phyloP scores from a whole-genome alignment of 2,329 filamentous ascomycete species.

The Diaporthe longicolla region DNA sequence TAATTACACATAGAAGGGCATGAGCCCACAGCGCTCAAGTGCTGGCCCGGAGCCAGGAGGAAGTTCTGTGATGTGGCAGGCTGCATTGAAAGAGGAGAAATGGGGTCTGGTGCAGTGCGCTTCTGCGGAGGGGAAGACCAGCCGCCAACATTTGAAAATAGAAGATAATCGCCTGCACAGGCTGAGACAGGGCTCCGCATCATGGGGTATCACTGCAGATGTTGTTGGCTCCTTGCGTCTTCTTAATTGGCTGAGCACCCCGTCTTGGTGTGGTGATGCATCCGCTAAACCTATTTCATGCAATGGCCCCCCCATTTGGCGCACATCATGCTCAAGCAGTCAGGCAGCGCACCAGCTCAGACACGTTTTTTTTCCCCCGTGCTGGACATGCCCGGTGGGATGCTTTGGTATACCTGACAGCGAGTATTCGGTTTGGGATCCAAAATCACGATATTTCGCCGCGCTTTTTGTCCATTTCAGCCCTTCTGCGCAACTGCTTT shows the following conservation, averaged over 20 bases:
- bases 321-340: not conserved
- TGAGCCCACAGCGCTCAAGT: not conserved
- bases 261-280: not conserved
- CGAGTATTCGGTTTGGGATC: not conserved
- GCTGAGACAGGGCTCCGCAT: not conserved
- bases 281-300: conserved; percentile 6
- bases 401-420: not conserved
- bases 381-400: not conserved
- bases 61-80: not conserved
- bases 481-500: not conserved
- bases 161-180: not conserved
- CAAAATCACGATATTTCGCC: not conserved
- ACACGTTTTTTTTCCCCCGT: not conserved
- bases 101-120: not conserved
- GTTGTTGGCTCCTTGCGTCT: not conserved
- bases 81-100: conserved; percentile 6
- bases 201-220: not conserved
- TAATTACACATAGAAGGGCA: not conserved
- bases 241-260: not conserved
- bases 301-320: not conserved
- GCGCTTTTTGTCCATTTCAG: not conserved
- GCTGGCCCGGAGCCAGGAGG: not conserved
- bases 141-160: no score
- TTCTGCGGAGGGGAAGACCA: not conserved
- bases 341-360: not conserved